phyloP scores from a whole-genome alignment of 1,284 basidiomycete species.

The Fomitopsis pinicola region DNA sequence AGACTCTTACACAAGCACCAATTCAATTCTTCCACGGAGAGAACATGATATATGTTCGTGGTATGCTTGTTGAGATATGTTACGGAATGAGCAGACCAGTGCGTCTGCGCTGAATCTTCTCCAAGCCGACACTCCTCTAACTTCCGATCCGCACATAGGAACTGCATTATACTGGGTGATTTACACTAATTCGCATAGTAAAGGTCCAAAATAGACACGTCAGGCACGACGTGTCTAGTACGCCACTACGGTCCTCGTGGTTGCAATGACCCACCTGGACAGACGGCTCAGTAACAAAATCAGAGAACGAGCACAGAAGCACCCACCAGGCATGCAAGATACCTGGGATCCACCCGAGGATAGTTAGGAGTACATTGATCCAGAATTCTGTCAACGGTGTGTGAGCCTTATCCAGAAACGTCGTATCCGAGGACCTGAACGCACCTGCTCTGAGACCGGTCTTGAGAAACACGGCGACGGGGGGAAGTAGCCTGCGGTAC shows the following conservation, averaged over 20 bases:
- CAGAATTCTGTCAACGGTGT: conserved; percentile 37
- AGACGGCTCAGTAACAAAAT: neutral
- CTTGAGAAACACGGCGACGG: conserved; percentile 50
- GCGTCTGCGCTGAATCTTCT: too few relatives aligned
- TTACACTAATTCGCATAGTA: neutral
- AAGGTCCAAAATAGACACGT: neutral
- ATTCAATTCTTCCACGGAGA: too few relatives aligned
- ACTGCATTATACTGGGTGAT: neutral
- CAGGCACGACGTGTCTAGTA: neutral
- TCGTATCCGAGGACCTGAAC: neutral
- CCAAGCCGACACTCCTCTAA: too few relatives aligned
- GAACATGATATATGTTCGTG: too few relatives aligned
- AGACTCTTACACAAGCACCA: too few relatives aligned
- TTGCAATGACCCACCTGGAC: neutral
- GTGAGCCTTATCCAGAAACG: neutral
- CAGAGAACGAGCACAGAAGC: neutral
- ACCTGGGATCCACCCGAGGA: conserved; percentile 56
- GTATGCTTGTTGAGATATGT: too few relatives aligned
- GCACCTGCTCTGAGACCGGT: conserved; percentile 22
- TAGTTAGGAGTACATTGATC: conserved; percentile 49
- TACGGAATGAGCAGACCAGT: too few relatives aligned
- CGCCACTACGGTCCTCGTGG: neutral
- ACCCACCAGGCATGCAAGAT: conserved; percentile 52
- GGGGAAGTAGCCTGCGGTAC: conserved; percentile 41
- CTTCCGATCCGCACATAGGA: too few relatives aligned